Percentiles rank a stretch among this genome's conserved stretches.
Conservation (phyloP, 768 basidiomycete genomes). For the Tylopilus plumbeoviolaceoides region DNA sequence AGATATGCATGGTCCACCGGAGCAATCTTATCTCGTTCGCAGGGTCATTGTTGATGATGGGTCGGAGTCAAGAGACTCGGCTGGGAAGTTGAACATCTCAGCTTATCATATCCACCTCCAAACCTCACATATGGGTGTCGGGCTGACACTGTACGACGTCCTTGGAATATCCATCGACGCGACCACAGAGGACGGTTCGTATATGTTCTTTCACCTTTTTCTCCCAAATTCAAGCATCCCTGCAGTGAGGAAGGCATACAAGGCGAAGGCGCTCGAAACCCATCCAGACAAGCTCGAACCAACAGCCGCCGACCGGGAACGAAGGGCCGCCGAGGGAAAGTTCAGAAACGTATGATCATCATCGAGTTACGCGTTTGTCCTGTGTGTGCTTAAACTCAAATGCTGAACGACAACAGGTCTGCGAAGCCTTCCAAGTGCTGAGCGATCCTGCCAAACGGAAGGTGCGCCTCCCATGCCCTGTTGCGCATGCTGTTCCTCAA, state of each 20-base stretch:
- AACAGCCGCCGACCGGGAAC: slow-evolving; percentile 46
- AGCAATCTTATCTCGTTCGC: neutral
- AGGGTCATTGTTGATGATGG: neutral
- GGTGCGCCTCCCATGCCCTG: slow-evolving; percentile 33
- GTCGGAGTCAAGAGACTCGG: slow-evolving; percentile 4
- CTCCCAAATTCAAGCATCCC: neutral
- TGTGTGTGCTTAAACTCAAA: slow-evolving; percentile 2
- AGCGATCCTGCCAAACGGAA: slow-evolving; percentile 52
- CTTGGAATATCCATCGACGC: slow-evolving; percentile 44
- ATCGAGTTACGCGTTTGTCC: slow-evolving; percentile 22
- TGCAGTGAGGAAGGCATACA: slow-evolving; percentile 61
- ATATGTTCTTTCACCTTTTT: neutral
- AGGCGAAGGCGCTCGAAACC: slow-evolving; percentile 62
- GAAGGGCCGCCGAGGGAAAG: slow-evolving; percentile 48
- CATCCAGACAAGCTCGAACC: slow-evolving; percentile 71
- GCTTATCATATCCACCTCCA: neutral
- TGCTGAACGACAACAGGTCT: slow-evolving; percentile 42
- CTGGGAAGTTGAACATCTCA: neutral
- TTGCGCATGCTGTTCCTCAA: neutral
- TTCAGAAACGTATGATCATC: slow-evolving; percentile 53
- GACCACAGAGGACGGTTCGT: slow-evolving; percentile 50
- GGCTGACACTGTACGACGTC: slow-evolving; percentile 37
- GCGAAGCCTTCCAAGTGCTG: slow-evolving; percentile 58
- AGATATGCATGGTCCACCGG: too few relatives aligned
- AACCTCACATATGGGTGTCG: slow-evolving; percentile 25